phyloP scores from a whole-genome alignment of 2,329 filamentous ascomycete species.

The Fusarium palustre region DNA sequence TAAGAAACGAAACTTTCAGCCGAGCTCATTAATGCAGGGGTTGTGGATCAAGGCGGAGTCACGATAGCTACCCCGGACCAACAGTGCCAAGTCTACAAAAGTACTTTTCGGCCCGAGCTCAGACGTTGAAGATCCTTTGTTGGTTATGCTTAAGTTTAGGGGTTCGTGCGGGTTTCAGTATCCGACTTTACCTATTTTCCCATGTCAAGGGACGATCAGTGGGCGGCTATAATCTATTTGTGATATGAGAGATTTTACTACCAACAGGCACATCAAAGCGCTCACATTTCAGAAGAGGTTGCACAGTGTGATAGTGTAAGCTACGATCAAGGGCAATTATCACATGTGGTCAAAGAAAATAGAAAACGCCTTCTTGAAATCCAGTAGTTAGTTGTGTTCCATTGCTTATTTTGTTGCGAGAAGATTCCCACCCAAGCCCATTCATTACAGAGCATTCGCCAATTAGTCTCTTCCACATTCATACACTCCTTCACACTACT shows the following conservation, averaged over 20 bases:
- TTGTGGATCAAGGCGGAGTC: too few species aligned
- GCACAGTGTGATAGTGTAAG: not conserved
- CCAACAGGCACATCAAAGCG: too few species aligned
- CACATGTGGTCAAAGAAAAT: not conserved
- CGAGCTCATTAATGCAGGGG: not conserved
- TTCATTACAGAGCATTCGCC: too few species aligned
- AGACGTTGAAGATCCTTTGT: not conserved
- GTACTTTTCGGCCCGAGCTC: too few species aligned
- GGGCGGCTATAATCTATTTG: not conserved
- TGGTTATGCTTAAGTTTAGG: not conserved
- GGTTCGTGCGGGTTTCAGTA: not conserved
- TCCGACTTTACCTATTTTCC: not conserved
- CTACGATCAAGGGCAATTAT: not conserved
- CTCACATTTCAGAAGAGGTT: too few species aligned
- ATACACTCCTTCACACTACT: too few species aligned
- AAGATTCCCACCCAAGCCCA: too few species aligned
- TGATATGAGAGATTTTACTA: not conserved
- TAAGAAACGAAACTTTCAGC: not conserved
- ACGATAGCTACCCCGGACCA: not conserved
- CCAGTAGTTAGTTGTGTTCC: not conserved
- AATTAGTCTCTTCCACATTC: too few species aligned
- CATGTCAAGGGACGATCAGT: not conserved
- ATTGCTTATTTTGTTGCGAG: too few species aligned
- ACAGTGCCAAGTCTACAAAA: not conserved
- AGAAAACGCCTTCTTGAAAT: not conserved